Evolutionary conservation across 306 rosid species (phyloP).

Genomic region (Citrullus colocynthis): DNA sequence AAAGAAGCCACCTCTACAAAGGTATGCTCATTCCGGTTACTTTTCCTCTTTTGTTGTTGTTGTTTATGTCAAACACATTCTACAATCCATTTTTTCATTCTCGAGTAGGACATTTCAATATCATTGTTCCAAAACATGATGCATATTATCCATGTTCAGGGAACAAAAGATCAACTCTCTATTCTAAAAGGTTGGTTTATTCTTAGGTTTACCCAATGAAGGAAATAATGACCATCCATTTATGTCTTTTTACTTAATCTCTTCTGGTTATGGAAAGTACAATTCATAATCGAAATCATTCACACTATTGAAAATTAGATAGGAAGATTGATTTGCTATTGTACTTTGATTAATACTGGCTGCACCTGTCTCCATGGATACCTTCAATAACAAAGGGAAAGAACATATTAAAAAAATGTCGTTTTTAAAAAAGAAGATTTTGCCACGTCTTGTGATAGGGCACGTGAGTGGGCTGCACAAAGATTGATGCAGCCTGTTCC

Average conservation of each 20-base stretch:
- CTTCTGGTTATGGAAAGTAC: background rate
- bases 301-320: background rate
- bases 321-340: background rate
- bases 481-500: no score
- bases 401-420: no score
- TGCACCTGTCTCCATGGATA: no score
- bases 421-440: no score
- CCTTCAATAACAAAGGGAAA: no score
- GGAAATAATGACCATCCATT: background rate
- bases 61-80: background rate
- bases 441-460: no score
- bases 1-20: slow-evolving; percentile 43
- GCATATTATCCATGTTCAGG: background rate
- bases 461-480: no score
- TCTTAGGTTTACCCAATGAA: background rate
- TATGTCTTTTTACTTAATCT: background rate
- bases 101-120: background rate
- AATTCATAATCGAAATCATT: background rate
- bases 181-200: background rate
- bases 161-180: background rate
- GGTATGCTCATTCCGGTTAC: slow-evolving; percentile 28
- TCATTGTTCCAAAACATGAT: background rate
- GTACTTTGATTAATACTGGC: background rate
- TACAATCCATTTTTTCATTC: background rate
- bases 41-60: background rate